Evolutionary conservation across 176 grass and related monocot species (phyloP).

Genomic region (Oryza brachyantha): DNA sequence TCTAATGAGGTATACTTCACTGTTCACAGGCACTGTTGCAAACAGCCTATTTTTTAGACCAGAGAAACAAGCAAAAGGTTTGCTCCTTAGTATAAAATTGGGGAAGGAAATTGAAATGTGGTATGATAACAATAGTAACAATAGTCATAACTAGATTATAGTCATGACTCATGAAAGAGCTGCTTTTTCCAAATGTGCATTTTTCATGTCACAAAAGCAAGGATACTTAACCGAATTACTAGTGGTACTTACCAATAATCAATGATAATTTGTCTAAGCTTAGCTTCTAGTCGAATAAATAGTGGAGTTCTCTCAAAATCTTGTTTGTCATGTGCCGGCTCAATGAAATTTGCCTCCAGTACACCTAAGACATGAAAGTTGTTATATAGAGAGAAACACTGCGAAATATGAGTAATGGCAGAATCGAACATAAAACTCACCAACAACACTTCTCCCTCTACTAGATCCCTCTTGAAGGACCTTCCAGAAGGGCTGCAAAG

Average conservation of each 20-base stretch:
- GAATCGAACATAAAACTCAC: constrained; percentile 49
- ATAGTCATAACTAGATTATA: not conserved
- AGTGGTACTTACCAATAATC: constrained; percentile 75
- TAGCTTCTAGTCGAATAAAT: constrained; percentile 81
- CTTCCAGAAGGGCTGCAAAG: constrained; percentile 92
- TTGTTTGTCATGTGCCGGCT: constrained; percentile 98
- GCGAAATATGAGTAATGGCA: constrained; percentile 7
- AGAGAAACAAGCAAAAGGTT: constrained; percentile 1
- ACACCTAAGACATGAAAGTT: constrained; percentile 60
- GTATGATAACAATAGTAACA: not conserved
- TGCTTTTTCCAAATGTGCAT: not conserved
- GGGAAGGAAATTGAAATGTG: not conserved
- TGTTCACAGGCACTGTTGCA: not conserved
- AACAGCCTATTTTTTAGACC: not conserved
- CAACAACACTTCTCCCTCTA: constrained; percentile 86
- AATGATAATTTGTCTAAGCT: constrained; percentile 81
- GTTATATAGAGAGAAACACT: constrained; percentile 14
- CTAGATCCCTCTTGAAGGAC: constrained; percentile 96
- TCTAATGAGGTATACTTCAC: not conserved
- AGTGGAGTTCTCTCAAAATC: constrained; percentile 94
- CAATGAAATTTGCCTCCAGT: constrained; percentile 97
- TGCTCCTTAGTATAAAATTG: constrained; percentile 3
- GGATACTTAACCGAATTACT: not conserved
- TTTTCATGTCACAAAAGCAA: constrained; percentile 1
- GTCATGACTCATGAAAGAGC: not conserved